Base-by-base conservation (phyloP, 2,329 filamentous ascomycete species). In the Diaporthe aspalathi region DNA sequence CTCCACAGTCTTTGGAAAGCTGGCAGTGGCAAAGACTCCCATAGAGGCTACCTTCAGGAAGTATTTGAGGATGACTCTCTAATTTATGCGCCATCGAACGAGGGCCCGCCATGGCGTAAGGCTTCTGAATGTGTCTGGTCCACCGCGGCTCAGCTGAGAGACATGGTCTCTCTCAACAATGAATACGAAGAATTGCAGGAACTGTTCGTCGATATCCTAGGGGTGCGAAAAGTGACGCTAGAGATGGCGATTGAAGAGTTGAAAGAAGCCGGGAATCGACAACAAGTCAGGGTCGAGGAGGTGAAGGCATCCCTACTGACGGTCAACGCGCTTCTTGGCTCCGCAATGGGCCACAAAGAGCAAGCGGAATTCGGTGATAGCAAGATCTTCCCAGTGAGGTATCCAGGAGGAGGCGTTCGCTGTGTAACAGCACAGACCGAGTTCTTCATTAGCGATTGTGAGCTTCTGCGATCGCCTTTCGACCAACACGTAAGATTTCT, bases 401-500 rank as follows among this genome's bases (percentile, higher is more conserved):
- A 75, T 17, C 68, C 74, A 20, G 32, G 60, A 63, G 74, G 76
- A 2, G 20, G 29, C 1, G 69, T 77, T 24, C 68, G 2, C 3
- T 66, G 75, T n/a, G 32, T 47, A 16, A 49, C 75, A 2, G 52
- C 29, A 9, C 9, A 22, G 1, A 70, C 56, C 0, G 70, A 76
- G 2, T 84, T 84, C 62, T 77, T 76, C 14, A 78, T 84, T 1
- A 67, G 76, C 1, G 82, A 84, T 62, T 78, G 79, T 29, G 76
- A 81, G 9, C 22, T 49, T 0, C 66, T 82, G 1, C 65, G 56
- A 0, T 72, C 76, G 3, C 65, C 72, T 0, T 84, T 84, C 60
- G 24, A 62, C 0, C 24, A 66, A 6, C 75, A 70, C 14, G 76
- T 78, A 4, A 81, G 79, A 57, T 70, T 80, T 2, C 74, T 84